Base-by-base conservation (phyloP, 768 basidiomycete genomes). In the Porpolomopsis calyptriformis region DNA sequence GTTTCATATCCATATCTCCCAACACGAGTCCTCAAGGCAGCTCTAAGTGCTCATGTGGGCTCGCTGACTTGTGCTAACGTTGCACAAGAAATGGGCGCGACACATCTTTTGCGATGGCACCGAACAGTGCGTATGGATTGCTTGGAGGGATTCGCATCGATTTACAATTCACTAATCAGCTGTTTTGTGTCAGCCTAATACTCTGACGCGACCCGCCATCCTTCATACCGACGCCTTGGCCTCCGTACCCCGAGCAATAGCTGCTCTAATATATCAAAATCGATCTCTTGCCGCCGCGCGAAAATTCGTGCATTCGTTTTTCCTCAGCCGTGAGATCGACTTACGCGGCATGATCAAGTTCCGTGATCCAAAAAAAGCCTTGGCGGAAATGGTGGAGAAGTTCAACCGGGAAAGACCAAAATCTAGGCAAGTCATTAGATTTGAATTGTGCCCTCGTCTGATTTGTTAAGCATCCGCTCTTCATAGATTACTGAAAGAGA, bases 1-100 rank as follows among this genome's bases (percentile, higher is more conserved):
- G 70, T 80, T 10, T 71, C 78, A 37, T 97, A 85, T 62, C 94
- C 94, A 0, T 82, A 93, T 57, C 74, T 98, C 22, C 94, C 94
- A 1, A 91, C 89, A 18, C 80, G 88, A 45, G 91, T 91, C 19
- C 66, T 89, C 54, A 93, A 96, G 65, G 85, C 88, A 4, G 91
- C 88, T 11, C 78, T 94, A 48, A 91, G 87, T 34, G 88, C 91
- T 45, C 87, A 89, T 62, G 93, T 92, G 25, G 94, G 94, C 11
- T 82, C 88, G 12, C 67, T 77, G 52, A 82, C 85, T 4, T 90
- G 88, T 57, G 80, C 86, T 33, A 78, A 73, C 52, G 82, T 97
- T 41, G 93, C 93, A 20, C 77, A 80, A 48, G 86, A 91, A 64
- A 81, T 83, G 71, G 90, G 88, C 50, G 85, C 81, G 16, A 63